Percentiles rank a stretch among this genome's conserved stretches.
Conservation (phyloP, 768 basidiomycete genomes). For the Pleurotus sapidus region DNA sequence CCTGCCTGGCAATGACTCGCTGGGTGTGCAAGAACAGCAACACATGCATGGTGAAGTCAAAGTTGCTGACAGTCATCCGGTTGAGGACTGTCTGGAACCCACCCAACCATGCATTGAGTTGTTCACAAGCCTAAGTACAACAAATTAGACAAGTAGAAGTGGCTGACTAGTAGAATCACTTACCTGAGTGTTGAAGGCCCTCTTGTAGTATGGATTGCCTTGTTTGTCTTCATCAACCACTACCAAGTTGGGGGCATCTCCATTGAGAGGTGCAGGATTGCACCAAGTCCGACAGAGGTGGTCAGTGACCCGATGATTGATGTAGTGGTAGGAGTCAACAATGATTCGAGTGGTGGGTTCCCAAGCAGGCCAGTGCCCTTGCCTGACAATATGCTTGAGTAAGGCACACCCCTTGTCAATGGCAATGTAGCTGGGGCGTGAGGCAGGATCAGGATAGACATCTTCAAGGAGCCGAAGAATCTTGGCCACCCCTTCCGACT, state of each 20-base stretch:
- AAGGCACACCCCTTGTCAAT: conserved; percentile 24
- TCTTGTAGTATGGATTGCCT: conserved; percentile 16
- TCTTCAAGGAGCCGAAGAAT: conserved; percentile 16
- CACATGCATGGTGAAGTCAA: conserved; percentile 7
- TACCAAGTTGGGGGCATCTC: conserved; percentile 25
- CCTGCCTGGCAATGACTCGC: background rate
- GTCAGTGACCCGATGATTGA: conserved; percentile 23
- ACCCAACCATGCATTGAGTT: conserved; percentile 29
- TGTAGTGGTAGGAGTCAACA: conserved; percentile 22
- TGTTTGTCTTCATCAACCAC: conserved; percentile 16
- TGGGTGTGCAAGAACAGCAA: conserved; percentile 5
- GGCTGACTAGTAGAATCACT: conserved; percentile 9
- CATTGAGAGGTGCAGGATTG: conserved; percentile 27
- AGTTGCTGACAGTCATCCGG: conserved; percentile 21
- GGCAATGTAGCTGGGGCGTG: conserved; percentile 18
- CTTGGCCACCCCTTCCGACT: conserved; percentile 22
- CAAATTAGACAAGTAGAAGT: conserved; percentile 11
- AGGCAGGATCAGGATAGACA: conserved; percentile 16
- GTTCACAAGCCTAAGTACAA: conserved; percentile 22
- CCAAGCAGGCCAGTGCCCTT: conserved; percentile 12
- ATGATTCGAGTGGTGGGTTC: conserved; percentile 16
- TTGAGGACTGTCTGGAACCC: conserved; percentile 27
- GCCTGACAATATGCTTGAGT: conserved; percentile 7
- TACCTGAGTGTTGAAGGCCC: conserved; percentile 25
- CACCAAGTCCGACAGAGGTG: conserved; percentile 25